phyloP scores from a whole-genome alignment of 2,329 filamentous ascomycete species.

The Neophaeococcomyces aloes region DNA sequence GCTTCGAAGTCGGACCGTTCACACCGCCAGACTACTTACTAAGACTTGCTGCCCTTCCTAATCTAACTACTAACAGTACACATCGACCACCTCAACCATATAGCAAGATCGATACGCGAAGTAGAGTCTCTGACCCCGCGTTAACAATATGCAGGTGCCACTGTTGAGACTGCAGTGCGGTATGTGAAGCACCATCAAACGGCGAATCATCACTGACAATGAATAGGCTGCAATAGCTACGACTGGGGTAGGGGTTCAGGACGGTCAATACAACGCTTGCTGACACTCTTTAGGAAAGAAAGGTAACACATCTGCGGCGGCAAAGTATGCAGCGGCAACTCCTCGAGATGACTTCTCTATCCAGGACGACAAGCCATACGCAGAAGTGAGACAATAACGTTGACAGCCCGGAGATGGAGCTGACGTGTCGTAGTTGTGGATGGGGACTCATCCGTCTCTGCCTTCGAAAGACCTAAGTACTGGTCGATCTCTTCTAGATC shows the following conservation, averaged over 20 bases:
- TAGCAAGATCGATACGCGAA: too few species aligned
- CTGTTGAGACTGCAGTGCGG: constrained; percentile 63
- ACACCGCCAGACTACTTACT: too few species aligned
- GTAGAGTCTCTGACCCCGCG: not conserved
- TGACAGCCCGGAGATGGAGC: not conserved
- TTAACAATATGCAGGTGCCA: constrained; percentile 57
- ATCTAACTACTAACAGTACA: too few species aligned
- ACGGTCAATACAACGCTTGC: not conserved
- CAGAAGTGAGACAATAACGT: constrained; percentile 56
- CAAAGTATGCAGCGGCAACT: constrained; percentile 79
- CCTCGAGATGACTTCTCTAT: constrained; percentile 64
- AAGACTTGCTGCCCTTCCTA: too few species aligned
- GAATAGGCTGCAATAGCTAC: constrained; percentile 83
- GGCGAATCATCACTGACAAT: constrained; percentile 18
- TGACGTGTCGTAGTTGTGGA: constrained; percentile 63
- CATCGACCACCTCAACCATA: too few species aligned
- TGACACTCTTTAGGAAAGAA: constrained; percentile 49
- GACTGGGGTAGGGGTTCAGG: constrained; percentile 63
- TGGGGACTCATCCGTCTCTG: constrained; percentile 95
- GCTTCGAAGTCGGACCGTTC: too few species aligned
- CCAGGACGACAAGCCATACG: constrained; percentile 81
- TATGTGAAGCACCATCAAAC: constrained; percentile 28
- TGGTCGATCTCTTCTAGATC: constrained; percentile 72
- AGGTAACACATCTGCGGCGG: constrained; percentile 75
- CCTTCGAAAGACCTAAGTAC: constrained; percentile 83